Evolutionary conservation across 2,329 filamentous ascomycete species (phyloP).

Genomic region (Fusarium circinatum): DNA sequence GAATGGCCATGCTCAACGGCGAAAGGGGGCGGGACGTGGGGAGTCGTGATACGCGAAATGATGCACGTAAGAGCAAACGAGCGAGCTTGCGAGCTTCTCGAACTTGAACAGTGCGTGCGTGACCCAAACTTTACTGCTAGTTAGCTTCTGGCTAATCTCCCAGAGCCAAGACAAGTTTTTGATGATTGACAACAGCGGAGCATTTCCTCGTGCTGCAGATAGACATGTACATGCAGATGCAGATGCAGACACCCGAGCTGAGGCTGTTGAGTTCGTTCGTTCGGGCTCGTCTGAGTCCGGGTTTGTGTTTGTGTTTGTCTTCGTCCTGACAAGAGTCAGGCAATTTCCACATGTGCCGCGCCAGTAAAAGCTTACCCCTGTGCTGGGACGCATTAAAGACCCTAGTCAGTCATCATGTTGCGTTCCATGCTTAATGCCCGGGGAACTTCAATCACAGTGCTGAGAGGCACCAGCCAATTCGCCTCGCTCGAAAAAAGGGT

Average conservation of each 20-base stretch:
- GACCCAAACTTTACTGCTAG: not conserved
- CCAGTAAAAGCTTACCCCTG: constrained; percentile 25
- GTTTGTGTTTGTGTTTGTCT: not conserved
- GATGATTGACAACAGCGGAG: constrained; percentile 13
- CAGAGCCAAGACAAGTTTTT: not conserved
- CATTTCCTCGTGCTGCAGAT: not conserved
- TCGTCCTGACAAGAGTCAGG: constrained; percentile 21
- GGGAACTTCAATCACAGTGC: not conserved
- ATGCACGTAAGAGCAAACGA: constrained; percentile 21
- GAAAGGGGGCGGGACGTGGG: constrained; percentile 25
- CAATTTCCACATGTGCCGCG: constrained; percentile 34
- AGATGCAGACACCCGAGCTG: not conserved
- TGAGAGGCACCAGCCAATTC: not conserved
- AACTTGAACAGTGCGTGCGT: constrained; percentile 6
- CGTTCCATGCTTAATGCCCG: not conserved
- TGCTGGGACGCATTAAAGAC: constrained; percentile 6
- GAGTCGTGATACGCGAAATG: constrained; percentile 35
- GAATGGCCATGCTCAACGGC: not conserved
- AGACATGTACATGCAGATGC: not conserved
- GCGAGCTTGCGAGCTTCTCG: constrained; percentile 22
- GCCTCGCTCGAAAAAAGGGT: constrained; percentile 2
- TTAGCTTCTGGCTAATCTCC: constrained; percentile 1
- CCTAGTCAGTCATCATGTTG: constrained; percentile 1
- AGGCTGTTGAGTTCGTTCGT: not conserved
- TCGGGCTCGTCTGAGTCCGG: not conserved